Evolutionary conservation across 2,329 filamentous ascomycete species (phyloP), one percentile per base, ranked within the genome.

Genomic region (Diplodia mutila): DNA sequence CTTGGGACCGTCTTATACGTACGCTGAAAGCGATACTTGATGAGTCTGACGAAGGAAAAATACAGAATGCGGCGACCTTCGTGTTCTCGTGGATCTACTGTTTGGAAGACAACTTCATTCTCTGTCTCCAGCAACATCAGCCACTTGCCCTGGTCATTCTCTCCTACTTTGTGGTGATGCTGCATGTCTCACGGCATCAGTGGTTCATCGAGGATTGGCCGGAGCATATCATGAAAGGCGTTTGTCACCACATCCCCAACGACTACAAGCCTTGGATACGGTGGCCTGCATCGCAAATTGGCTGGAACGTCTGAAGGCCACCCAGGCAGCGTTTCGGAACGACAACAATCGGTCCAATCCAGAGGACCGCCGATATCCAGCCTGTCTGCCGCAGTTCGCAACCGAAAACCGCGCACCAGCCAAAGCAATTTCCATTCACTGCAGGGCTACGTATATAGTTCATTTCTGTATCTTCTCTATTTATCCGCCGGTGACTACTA

Each of bases 131-230:
- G 6, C 34, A 67, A 29, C 61, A 67, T 18, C 57, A 67, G 23
- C 66, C 66, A 9, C 29, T 67, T 12, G 66, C 57, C 3, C 66
- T 67, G 21, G 25, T 67, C 27, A 54, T 67, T 3, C 25, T 67
- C 1, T 18, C 66, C 2, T 65, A 64, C 18, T 53, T 65, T 34
- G 37, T 34, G 12, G 57, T 65, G 0, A 29, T 64, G 57, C 12
- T 67, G 5, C 46, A 59, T 14, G 25, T 2, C 3, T n/a, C n/a
- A 7, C n/a, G n/a, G 1, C 16, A 6, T 12, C 23, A 34, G 11
- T 69, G 68, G 68, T 61, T 48, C 37, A 64, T 68, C 54, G 23
- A 67, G 3, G 34, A 21, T 11, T 69, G 66, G 68, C 21, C 64
- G 27, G 54, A 67, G 18, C 68, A 69, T 32, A 48, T 68, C n/a